Evolutionary conservation across 345 rosid genomes (phyloP).

Genomic region (Abelmoschus esculentus): DNA sequence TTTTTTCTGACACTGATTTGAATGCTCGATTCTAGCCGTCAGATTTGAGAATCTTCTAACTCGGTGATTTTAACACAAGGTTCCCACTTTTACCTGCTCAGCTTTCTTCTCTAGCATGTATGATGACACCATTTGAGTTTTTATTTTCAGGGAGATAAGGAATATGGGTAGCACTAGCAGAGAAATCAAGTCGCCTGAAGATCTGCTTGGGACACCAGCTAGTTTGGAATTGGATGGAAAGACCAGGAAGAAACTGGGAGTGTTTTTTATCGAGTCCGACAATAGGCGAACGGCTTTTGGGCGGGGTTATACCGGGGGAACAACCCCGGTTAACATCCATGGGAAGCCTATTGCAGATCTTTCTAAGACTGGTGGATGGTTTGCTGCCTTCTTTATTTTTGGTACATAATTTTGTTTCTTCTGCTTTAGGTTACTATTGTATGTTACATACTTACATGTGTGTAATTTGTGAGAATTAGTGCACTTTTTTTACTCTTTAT

Average conservation of each 20-base stretch:
- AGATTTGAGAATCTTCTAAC: not conserved
- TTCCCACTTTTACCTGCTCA: not conserved
- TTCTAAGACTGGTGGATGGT: slow-evolving; percentile 87
- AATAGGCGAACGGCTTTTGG: slow-evolving; percentile 67
- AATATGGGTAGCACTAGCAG: slow-evolving; percentile 31
- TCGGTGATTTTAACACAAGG: not conserved
- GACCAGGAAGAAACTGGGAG: slow-evolving; percentile 54
- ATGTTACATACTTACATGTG: not conserved
- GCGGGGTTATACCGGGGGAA: slow-evolving; percentile 79
- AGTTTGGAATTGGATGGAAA: slow-evolving; percentile 18
- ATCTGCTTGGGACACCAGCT: slow-evolving; percentile 31
- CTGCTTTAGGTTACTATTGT: not conserved
- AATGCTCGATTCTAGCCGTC: not conserved
- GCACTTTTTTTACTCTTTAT: not conserved
- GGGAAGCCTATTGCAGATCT: slow-evolving; percentile 80
- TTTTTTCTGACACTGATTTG: not conserved
- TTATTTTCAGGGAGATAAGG: slow-evolving; percentile 14
- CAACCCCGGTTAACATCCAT: slow-evolving; percentile 69
- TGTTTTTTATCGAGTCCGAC: slow-evolving; percentile 73
- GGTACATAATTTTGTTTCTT: slow-evolving; percentile 32
- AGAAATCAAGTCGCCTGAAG: slow-evolving; percentile 57
- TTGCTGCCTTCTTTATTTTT: slow-evolving; percentile 80
- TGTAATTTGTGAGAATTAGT: not conserved
- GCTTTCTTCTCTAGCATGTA: not conserved
- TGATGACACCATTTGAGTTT: not conserved